Percentiles rank a stretch among this genome's conserved stretches.
Conservation (phyloP, 1,284 basidiomycete species). For the Ganoderma lucidum region DNA sequence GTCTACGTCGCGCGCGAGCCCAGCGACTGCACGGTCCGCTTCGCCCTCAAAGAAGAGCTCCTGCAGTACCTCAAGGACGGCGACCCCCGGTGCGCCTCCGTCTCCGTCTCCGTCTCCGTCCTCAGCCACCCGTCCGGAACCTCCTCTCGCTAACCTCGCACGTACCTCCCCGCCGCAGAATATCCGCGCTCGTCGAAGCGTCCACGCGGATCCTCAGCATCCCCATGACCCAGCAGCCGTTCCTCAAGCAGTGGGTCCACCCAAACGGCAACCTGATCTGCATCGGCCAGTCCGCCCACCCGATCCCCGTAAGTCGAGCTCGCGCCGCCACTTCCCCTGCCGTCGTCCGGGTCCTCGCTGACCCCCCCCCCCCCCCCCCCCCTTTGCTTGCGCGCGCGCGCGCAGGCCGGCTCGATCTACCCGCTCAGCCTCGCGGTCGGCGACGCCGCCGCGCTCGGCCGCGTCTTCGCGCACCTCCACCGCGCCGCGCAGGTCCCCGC, state of each 20-base stretch:
- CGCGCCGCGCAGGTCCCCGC: slow-evolving; percentile 56
- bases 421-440: slow-evolving; percentile 58
- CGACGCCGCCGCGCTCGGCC: slow-evolving; percentile 64
- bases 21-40: not conserved
- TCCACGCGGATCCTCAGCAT: slow-evolving; percentile 15
- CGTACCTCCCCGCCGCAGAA: too few species aligned
- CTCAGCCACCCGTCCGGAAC: too few species aligned
- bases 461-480: slow-evolving; percentile 62
- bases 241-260: slow-evolving; percentile 41
- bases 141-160: too few species aligned
- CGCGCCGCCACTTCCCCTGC: too few species aligned
- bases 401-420: slow-evolving; percentile 64
- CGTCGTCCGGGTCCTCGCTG: too few species aligned
- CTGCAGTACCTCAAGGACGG: slow-evolving; percentile 15
- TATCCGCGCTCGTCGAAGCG: slow-evolving; percentile 24
- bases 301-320: slow-evolving; percentile 54
- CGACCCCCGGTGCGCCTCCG: slow-evolving; percentile 20
- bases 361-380: not conserved
- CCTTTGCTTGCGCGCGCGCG: too few species aligned
- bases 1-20: slow-evolving; percentile 16
- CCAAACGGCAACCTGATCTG: slow-evolving; percentile 33
- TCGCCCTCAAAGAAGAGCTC: slow-evolving; percentile 13
- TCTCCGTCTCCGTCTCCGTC: too few species aligned
- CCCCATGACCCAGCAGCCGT: slow-evolving; percentile 30
- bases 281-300: slow-evolving; percentile 55